Evolutionary conservation across 192 early-diverging fungal species (phyloP), one percentile per base, ranked within the genome.

Genomic region (Borealophlyctis nickersoniae): DNA sequence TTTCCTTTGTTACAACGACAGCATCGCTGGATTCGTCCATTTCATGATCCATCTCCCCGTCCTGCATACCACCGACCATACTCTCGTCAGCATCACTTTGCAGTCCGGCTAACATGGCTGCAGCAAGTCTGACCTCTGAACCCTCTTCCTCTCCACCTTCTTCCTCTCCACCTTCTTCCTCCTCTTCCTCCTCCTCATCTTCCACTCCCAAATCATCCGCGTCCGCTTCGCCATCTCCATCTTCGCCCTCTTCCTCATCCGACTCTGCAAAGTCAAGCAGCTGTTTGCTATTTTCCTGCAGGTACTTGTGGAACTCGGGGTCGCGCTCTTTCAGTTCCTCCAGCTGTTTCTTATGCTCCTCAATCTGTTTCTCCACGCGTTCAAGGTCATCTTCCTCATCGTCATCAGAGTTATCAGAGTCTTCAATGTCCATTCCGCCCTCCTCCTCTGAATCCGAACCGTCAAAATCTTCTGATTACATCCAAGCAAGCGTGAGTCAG

Each of bases 261-360:
- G 36, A 63, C 49, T 72, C 63, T 19, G 70, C 77, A 78, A 97
- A 95, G 11, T 87, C 82, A 45, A 99, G 78, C 52, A 94, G 85
- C 49, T 78, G 86, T 32, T 82, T 67, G 74, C 95, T 92, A 60
- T 96, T 92, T 73, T 96, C 84, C 65, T 88, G 67, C 75, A 98
- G 77, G 70, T 84, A 98, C 73, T 98, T 78, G 79, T 87, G 93
- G 72, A 98, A 98, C 65, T 88, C 83, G 14, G 94, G 93, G 64
- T 98, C 94, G 66, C 87, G 87, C 58, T 87, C 74, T 65, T 89
- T 88, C 74, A 97, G 79, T 4, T 86, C 79, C 45, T 96, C 89
- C 48, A 99, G 72, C 75, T 99, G 77, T 63, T 82, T 63, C 72
- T 91, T 92, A 71, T 94, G 91, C 39, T 74, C 67, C 0, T 76